Conservation (phyloP, 2,329 filamentous ascomycete genomes). For the Fusarium veterinarium region DNA sequence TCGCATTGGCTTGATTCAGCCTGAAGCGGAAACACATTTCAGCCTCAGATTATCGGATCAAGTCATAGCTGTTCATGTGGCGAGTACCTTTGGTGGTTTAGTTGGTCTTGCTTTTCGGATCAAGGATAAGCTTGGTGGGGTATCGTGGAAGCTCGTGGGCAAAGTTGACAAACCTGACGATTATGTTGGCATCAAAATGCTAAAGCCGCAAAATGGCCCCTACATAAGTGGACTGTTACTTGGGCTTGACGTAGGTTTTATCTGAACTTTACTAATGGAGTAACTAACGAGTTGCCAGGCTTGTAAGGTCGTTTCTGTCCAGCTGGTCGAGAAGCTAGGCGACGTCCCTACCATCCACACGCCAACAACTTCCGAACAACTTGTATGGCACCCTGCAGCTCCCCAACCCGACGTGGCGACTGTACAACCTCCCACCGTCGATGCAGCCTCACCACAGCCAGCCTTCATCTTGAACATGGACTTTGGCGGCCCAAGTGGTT, state of each 20-base stretch:
- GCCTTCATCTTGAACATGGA: constrained; percentile 9
- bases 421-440: fast-evolving
- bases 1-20: background rate
- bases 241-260: constrained; percentile 16
- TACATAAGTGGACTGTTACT: background rate
- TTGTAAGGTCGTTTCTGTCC: constrained; percentile 1
- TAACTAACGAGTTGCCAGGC: background rate
- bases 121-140: background rate
- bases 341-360: fast-evolving
- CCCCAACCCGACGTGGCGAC: background rate
- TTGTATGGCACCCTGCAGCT: background rate
- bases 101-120: background rate
- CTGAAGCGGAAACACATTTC: background rate
- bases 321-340: background rate
- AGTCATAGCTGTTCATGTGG: background rate
- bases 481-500: constrained; percentile 3
- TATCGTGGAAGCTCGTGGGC: background rate
- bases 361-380: fast-evolving
- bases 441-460: fast-evolving
- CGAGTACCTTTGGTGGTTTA: background rate
- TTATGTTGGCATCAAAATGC: background rate
- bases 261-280: fast-evolving
- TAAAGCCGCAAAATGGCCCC: background rate
- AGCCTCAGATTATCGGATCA: background rate
- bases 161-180: fast-evolving